A percentile compares a stretch with the other conserved stretches of the same genome.
Conservation (phyloP, 495 filamentous ascomycete species). For the Penicillium longicatenatum region DNA sequence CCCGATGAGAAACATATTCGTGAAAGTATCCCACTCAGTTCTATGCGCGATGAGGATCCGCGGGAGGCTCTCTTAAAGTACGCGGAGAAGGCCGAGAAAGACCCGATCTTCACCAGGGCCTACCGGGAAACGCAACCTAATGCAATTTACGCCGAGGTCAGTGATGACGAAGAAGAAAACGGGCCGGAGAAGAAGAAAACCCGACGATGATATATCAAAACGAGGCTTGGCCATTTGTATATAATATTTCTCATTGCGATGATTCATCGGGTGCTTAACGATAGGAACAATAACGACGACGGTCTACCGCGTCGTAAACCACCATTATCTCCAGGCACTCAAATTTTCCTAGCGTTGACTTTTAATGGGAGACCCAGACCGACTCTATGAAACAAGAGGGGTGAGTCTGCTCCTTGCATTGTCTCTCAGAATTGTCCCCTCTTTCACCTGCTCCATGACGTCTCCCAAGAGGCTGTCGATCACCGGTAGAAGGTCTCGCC, state of each 20-base stretch:
- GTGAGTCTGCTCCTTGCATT: slow-evolving; percentile 20
- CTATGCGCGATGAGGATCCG: slow-evolving; percentile 97
- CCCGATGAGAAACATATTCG: slow-evolving; percentile 89
- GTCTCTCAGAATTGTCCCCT: slow-evolving; percentile 20
- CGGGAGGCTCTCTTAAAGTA: slow-evolving; percentile 93
- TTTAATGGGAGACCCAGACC: neutral
- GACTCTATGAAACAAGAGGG: slow-evolving; percentile 8
- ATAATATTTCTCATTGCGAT: neutral
- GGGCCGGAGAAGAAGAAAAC: slow-evolving; percentile 68
- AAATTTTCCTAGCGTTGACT: neutral
- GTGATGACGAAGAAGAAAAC: slow-evolving; percentile 79
- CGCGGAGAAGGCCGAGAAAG: slow-evolving; percentile 89
- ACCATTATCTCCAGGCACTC: neutral
- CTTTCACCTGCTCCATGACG: slow-evolving; percentile 23
- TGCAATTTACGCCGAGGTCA: slow-evolving; percentile 89
- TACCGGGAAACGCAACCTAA: slow-evolving; percentile 93
- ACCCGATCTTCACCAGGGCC: slow-evolving; percentile 90
- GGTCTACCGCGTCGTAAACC: neutral
- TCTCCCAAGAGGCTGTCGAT: slow-evolving; percentile 18
- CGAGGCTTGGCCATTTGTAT: neutral
- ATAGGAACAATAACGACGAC: neutral
- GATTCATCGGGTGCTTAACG: neutral
- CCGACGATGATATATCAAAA: slow-evolving; percentile 37
- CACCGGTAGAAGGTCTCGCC: slow-evolving; percentile 5
- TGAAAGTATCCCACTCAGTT: slow-evolving; percentile 82